Conservation (phyloP, 192 early-diverging fungal genomes). For the Coemansia sp. region DNA sequence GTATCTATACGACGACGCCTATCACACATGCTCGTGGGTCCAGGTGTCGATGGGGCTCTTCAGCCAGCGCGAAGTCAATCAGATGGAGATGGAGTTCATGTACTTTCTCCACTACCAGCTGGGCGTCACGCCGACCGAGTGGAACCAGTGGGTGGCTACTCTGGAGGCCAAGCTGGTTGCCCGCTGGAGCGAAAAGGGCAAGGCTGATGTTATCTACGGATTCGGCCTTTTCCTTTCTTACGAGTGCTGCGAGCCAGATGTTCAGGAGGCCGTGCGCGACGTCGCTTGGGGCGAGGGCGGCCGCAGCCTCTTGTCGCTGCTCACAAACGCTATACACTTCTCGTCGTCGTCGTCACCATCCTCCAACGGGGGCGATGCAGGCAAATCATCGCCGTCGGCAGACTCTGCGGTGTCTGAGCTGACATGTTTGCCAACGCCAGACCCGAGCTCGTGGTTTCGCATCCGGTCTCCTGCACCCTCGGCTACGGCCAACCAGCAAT, state of each 20-base stretch:
- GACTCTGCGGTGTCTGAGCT: constrained; percentile 48
- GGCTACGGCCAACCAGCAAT: not conserved
- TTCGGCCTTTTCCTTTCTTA: constrained; percentile 52
- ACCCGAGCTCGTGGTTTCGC: constrained; percentile 49
- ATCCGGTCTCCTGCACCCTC: constrained; percentile 34
- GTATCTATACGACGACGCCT: constrained; percentile 67
- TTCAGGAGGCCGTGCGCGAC: constrained; percentile 50
- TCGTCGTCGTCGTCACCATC: constrained; percentile 3
- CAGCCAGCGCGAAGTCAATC: constrained; percentile 58
- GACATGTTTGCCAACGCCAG: constrained; percentile 48
- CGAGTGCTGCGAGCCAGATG: constrained; percentile 49
- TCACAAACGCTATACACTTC: constrained; percentile 45
- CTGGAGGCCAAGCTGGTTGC: constrained; percentile 56
- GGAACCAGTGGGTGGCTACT: constrained; percentile 56
- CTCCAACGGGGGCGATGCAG: constrained; percentile 3
- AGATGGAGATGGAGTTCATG: constrained; percentile 67
- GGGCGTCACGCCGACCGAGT: constrained; percentile 54
- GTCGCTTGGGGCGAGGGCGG: constrained; percentile 56
- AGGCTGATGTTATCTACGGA: constrained; percentile 47
- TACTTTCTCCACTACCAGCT: constrained; percentile 56
- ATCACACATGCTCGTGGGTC: constrained; percentile 68
- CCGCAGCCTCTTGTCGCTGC: constrained; percentile 37
- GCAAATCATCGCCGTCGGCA: constrained; percentile 47
- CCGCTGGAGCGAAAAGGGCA: constrained; percentile 51
- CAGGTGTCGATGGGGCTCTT: constrained; percentile 60